A percentile compares a stretch with the other conserved stretches of the same genome.
Evolutionary conservation across 2,329 filamentous ascomycete species (phyloP).

Genomic region (Magnaporthales sp.): DNA sequence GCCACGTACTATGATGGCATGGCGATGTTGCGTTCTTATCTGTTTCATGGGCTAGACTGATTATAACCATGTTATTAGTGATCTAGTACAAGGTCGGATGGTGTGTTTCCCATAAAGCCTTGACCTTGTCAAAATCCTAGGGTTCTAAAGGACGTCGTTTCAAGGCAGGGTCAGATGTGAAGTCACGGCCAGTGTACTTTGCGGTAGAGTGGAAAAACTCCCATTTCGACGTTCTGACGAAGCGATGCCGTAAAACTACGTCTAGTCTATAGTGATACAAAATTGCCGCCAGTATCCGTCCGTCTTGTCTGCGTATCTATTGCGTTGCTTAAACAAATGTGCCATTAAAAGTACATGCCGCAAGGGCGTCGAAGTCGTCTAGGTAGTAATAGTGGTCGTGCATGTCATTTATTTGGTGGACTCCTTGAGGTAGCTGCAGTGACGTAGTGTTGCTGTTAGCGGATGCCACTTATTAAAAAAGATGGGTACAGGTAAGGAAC

Average conservation of each 20-base stretch:
- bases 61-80: no score
- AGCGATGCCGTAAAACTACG: slow-evolving; percentile 6
- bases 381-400: background rate
- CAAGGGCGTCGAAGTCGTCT: background rate
- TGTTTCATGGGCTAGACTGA: no score
- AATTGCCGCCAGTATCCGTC: slow-evolving; percentile 4
- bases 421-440: slow-evolving; percentile 55
- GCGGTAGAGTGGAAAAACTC: background rate
- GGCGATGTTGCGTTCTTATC: no score
- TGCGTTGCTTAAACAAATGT: slow-evolving; percentile 2
- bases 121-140: no score
- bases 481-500: background rate
- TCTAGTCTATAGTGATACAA: slow-evolving; percentile 6
- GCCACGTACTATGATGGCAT: no score
- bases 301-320: background rate
- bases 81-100: no score
- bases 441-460: slow-evolving; percentile 5
- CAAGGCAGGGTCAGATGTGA: no score
- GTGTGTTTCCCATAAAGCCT: no score
- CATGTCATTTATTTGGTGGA: slow-evolving; percentile 52
- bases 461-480: slow-evolving; percentile 12
- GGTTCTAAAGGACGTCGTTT: background rate
- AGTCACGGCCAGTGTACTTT: background rate
- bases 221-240: slow-evolving; percentile 2
- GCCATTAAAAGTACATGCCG: slow-evolving; percentile 5